Evolutionary conservation across 305 asterid genomes (phyloP), one percentile per base, ranked within the genome.

Genomic region (Coffea humblotiana): DNA sequence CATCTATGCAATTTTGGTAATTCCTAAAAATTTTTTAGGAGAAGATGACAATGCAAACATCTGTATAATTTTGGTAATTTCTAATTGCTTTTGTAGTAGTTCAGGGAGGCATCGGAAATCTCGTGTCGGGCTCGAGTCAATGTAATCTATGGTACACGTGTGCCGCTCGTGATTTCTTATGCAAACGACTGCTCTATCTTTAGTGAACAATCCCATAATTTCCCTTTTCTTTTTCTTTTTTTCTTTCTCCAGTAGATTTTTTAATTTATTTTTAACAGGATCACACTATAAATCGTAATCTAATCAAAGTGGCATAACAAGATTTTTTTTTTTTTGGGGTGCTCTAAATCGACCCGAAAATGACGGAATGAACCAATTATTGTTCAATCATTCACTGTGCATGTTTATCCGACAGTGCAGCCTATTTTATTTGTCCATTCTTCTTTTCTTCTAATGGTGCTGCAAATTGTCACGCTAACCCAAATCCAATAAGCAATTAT

Each of bases 91-190:
- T 8, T 63, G 35, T n/a, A 9, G 18, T 63, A 25, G 25, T 63
- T 25, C 16, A 29, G 51, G 19, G 77, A 60, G 72, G 84, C 82
- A 73, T 88, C 79, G 92, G 88, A 87, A 88, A 84, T 77, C 90
- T 83, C 84, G 60, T 79, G 79, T 85, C 85, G 88, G 87, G 84
- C 81, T 78, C 78, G 83, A 89, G 91, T 88, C 91, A 84, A 85
- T 84, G 86, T 78, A 86, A 86, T 88, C 78, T 82, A 83, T 71
- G 83, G 80, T 84, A 88, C 89, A 89, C 91, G 90, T 91, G 93
- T 89, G 82, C 84, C 84, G 71, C 77, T 84, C 70, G 40, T 73
- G 43, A 63, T 72, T n/a, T 27, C 56, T 32, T 71, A 29, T 49
- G 52, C 77, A 47, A 76, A 81, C 32, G 67, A 69, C 72, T 81